Evolutionary conservation across 805 yeast species (phyloP), one percentile per base, ranked within the genome.

Genomic region (Blastobotrys chiropterorum): DNA sequence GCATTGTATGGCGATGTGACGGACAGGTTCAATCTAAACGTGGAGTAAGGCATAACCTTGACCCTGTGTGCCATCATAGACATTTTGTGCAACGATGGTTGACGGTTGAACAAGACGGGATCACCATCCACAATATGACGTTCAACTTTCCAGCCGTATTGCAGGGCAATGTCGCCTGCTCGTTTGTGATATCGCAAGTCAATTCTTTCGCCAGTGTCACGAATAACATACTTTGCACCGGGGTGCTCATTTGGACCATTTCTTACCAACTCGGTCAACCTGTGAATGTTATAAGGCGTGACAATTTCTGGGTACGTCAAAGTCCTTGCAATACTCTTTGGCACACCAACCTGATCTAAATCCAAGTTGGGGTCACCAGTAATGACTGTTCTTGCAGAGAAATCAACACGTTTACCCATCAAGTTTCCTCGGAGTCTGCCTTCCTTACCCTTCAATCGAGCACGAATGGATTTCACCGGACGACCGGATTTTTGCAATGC

Each of bases 11-110:
- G 99, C 16, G 98, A 89, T 0, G 99, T 94, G 45, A 94, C 99
- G 21, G 98, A 94, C 67, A 94, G 76, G 67, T 94, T 94, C 74
- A 94, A 77, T 74, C 99, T 81, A 77, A 94, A 94, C 0, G 99
- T 94, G 4, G 98, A 90, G 67, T 90, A 94, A 11, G 99, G 99
- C 96, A 94, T 90, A 46, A 94, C 99, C 67, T 87, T 90, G 38
- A 94, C 99, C 72, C 96, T 81, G 69, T 94, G 99, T 15, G 97
- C 95, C 98, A 94, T 94, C 99, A 94, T 94, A 51, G 98, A 92
- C 98, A 94, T 94, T 71, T 95, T 94, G 75, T 94, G 99, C 70
- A 94, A 78, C 45, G 99, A 94, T 47, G 99, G 99, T 75, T 94
- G 99, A 78, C 99, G 96, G 70, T 94, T 94, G 78, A 94, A 94